Base-by-base conservation (phyloP, 2,329 filamentous ascomycete genomes). In the Thielaviopsis euricoi region DNA sequence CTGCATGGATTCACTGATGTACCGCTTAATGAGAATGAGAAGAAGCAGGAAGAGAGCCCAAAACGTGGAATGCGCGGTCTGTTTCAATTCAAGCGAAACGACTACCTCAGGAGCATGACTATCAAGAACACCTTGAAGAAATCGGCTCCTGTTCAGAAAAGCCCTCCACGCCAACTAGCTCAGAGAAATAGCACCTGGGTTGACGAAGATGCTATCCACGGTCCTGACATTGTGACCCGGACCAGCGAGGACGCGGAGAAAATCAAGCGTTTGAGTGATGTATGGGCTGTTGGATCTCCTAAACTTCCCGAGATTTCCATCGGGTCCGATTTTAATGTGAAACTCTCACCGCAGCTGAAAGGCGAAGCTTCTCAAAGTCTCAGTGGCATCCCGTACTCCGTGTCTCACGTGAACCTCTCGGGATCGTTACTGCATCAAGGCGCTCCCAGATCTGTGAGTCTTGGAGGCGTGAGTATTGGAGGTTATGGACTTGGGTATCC, bases 191-290 rank as follows among this genome's bases (percentile, higher is more conserved):
- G 43, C n/a, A 48, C 43, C 4, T 60, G 55, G 55, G 46, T 60
- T 19, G 22, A 60, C 33, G 52, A 48, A n/a, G 58, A 60, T 19
- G 52, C 55, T 7, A 46, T 60, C 9, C 58, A 60, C 15, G 52
- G 58, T 1, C 55, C 55, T 2, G 46, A 33, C 1, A 37, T 48
- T 1, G 52, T 55, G 46, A 22, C 43, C 10, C 43, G 43, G 43
- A 19, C 17, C 19, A 48, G 43, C n/a, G n/a, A 48, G n/a, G 43
- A 48, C 7, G 43, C 43, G 2, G 15, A 54, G 6, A 53, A 53
- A 7, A 37, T 23, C 22, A 40, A 58, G 52, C 26, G 22, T 15
- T 19, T 53, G 10, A 49, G 40, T 15, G 33, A 52, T 19, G 10
- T 29, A 9, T 58, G 56, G 56, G 49, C 58, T 10, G 46, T 58